Conservation (phyloP, 495 filamentous ascomycete species). For the Neurospora pannonica region DNA sequence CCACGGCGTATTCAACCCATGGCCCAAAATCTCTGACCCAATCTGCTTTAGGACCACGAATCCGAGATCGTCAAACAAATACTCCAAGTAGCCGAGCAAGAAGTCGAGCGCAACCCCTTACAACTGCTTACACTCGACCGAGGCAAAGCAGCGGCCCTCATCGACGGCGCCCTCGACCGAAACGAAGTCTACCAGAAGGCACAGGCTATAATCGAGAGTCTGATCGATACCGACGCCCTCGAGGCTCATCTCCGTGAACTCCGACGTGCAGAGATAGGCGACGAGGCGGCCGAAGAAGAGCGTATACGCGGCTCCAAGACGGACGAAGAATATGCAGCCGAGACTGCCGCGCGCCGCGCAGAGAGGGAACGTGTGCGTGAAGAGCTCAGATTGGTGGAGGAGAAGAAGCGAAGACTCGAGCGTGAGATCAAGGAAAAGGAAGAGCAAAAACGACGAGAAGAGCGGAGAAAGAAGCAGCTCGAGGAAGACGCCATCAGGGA, state of each 20-base stretch:
- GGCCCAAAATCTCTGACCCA: neutral
- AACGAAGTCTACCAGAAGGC: conserved; percentile 71
- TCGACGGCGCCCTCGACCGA: conserved; percentile 80
- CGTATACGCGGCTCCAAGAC: conserved; percentile 62
- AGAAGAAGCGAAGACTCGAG: conserved; percentile 55
- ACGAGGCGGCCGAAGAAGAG: conserved; percentile 61
- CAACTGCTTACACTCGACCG: conserved; percentile 67
- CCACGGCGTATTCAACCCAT: conserved; percentile 3
- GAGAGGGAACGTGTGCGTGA: conserved; percentile 56
- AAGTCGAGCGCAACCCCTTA: conserved; percentile 70
- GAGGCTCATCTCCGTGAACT: conserved; percentile 59
- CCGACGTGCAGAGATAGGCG: conserved; percentile 63
- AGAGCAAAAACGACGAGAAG: conserved; percentile 44
- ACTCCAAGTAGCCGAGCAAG: conserved; percentile 62
- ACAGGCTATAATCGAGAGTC: conserved; percentile 52
- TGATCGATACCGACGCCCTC: conserved; percentile 60
- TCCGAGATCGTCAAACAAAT: conserved; percentile 54
- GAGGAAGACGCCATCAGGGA: conserved; percentile 53
- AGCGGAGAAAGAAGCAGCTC: conserved; percentile 44
- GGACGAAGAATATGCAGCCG: conserved; percentile 69
- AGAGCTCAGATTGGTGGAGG: conserved; percentile 54
- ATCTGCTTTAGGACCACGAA: conserved; percentile 50
- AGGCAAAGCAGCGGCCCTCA: conserved; percentile 68
- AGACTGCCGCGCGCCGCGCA: conserved; percentile 55
- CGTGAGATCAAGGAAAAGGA: conserved; percentile 56